Evolutionary conservation across 768 basidiomycete genomes (phyloP), one percentile per base, ranked within the genome.

Genomic region (Coprinellus micaceus): DNA sequence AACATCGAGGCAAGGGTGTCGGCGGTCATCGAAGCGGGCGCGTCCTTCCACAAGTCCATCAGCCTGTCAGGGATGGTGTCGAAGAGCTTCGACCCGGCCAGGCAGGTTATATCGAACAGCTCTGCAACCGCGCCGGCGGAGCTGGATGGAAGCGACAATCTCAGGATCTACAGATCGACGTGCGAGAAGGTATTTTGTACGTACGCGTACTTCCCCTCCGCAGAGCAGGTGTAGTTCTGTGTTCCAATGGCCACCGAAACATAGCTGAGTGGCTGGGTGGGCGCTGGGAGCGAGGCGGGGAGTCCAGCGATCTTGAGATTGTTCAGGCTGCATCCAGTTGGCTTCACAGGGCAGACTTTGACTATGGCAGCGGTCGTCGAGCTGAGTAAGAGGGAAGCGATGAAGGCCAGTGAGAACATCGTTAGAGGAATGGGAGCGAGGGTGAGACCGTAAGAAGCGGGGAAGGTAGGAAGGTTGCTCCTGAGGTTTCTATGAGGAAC

Each of bases 211-310:
- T 72, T 76, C 53, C 71, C 80, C 44, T 71, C 68, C 43, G 57
- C 65, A 33, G 58, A 64, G 63, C 82, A 83, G 26, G 80, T 83
- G 65, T 83, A 84, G 64, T 83, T 82, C 63, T 83, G 82, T 15
- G 73, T 74, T 22, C 81, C 78, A 50, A 81, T 64, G 11, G 70
- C 80, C n/a, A 82, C 64, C 12, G 71, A 74, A 51, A 83, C 73
- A 64, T 71, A 80, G 9, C 67, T 71, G 1, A 74, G 68, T 0
- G 67, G 54, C 17, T 60, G 57, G 3, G 67, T 65, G 3, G 79
- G 79, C n/a, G 64, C 64, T 2, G 71, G 63, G 46, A 82, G 67
- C 0, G 64, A 51, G 2, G 69, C 57, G 52, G 72, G 70, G 26
- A 69, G 67, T 7, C 63, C 58, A 11, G 58, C 45, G 21, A 71